phyloP scores from a whole-genome alignment of 2,329 filamentous ascomycete genomes.

The Ilyonectria mors-panacis region DNA sequence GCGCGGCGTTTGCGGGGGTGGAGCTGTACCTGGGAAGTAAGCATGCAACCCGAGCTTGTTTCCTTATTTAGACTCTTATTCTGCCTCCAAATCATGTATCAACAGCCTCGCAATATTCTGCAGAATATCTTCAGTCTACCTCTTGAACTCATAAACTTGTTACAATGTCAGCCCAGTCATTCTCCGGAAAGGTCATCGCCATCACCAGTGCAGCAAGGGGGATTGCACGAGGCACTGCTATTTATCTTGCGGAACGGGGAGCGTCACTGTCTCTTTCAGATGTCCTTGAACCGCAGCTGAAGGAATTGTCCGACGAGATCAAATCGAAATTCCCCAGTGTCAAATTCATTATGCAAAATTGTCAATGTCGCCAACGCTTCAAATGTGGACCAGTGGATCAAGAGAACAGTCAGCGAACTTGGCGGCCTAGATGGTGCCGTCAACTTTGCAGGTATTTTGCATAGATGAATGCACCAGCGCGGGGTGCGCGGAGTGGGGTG shows the following conservation, averaged over 20 bases:
- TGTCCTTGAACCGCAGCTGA: neutral
- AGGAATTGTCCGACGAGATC: neutral
- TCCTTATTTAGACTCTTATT: too few species aligned
- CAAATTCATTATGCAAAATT: neutral
- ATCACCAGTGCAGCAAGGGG: slow-evolving; percentile 9
- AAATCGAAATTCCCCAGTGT: neutral
- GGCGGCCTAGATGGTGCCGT: slow-evolving; percentile 15
- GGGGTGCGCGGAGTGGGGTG: too few species aligned
- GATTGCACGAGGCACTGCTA: neutral
- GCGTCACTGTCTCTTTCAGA: slow-evolving; percentile 5
- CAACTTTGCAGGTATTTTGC: slow-evolving; percentile 16
- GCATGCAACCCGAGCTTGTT: too few species aligned
- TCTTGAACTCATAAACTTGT: too few species aligned
- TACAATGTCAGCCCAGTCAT: too few species aligned
- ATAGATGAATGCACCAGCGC: neutral
- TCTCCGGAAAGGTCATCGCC: slow-evolving; percentile 7
- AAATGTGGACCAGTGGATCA: slow-evolving; percentile 9
- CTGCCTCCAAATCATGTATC: too few species aligned
- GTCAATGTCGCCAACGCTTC: neutral
- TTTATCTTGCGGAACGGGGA: neutral
- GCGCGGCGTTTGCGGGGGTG: too few species aligned
- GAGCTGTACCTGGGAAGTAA: too few species aligned
- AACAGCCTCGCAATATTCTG: too few species aligned
- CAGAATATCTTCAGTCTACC: too few species aligned
- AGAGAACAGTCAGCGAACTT: slow-evolving; percentile 4